phyloP scores from a whole-genome alignment of 176 grass and related monocot genomes.

The Guadua angustifolia region DNA sequence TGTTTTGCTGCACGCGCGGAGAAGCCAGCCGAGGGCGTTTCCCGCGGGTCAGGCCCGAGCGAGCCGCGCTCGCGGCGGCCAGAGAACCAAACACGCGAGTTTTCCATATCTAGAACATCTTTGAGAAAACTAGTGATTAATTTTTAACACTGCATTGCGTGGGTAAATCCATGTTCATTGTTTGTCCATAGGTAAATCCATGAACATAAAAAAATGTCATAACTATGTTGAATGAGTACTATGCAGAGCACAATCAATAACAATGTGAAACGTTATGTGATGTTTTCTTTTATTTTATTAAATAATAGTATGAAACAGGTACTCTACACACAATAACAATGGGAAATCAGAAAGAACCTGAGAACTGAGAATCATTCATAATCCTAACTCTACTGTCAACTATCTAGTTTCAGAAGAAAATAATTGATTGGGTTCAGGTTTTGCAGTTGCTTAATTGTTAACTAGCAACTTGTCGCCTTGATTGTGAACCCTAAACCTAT shows the following conservation, averaged over 20 bases:
- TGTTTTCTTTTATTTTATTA: not conserved
- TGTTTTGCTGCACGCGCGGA: too few relatives aligned
- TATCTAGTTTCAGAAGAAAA: slow-evolving; percentile 27
- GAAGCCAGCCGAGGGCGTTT: too few relatives aligned
- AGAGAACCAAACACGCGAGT: too few relatives aligned
- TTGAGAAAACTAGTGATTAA: not conserved
- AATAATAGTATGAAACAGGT: not conserved
- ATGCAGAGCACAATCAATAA: not conserved
- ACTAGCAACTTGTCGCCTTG: not conserved
- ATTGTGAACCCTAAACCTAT: not conserved
- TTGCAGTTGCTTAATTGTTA: slow-evolving; percentile 1
- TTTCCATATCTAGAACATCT: not conserved
- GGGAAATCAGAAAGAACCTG: not conserved
- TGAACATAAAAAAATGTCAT: not conserved
- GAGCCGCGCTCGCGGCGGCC: too few relatives aligned
- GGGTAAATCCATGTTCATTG: not conserved
- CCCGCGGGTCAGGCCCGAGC: too few relatives aligned
- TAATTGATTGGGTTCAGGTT: not conserved
- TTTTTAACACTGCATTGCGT: not conserved
- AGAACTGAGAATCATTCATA: not conserved
- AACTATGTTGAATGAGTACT: not conserved
- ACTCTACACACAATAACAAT: not conserved
- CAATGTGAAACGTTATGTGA: not conserved
- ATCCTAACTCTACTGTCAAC: not conserved
- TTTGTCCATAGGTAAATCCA: too few relatives aligned